Percentiles rank a stretch among this genome's conserved stretches.
Conservation (phyloP, 1,284 basidiomycete species). For the Microbotryum scabiosae region DNA sequence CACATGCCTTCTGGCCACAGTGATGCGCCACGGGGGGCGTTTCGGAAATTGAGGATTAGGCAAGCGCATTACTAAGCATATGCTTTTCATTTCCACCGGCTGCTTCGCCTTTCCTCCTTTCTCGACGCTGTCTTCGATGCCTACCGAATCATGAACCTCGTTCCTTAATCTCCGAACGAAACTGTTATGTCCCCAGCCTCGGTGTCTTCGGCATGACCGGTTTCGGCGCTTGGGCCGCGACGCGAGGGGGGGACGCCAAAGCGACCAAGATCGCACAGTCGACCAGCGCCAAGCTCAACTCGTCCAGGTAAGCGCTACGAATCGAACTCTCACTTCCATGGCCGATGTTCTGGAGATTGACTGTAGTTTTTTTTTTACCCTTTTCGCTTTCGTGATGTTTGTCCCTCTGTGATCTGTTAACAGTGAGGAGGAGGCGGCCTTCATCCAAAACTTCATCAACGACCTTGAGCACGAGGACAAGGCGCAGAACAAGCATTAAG, state of each 20-base stretch:
- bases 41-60: no score
- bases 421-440: slow-evolving; percentile 15
- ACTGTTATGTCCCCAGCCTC: no score
- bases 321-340: not conserved
- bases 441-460: slow-evolving; percentile 14
- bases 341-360: not conserved
- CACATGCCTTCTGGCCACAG: not conserved
- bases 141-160: no score
- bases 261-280: slow-evolving; percentile 3
- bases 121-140: not conserved
- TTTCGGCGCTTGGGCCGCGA: slow-evolving; percentile 20
- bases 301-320: slow-evolving; percentile 13
- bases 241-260: slow-evolving; percentile 8
- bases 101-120: not conserved
- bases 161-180: no score
- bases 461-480: slow-evolving; percentile 10
- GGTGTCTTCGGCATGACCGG: slow-evolving; percentile 23
- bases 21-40: no score
- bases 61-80: not conserved
- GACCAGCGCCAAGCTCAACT: slow-evolving; percentile 6
- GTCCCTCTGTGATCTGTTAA: no score
- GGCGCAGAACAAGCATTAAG: slow-evolving; percentile 3
- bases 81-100: not conserved
- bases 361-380: no score
- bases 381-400: not conserved